Conservation (phyloP, 495 filamentous ascomycete genomes). For the Penicillium macrosclerotiorum region DNA sequence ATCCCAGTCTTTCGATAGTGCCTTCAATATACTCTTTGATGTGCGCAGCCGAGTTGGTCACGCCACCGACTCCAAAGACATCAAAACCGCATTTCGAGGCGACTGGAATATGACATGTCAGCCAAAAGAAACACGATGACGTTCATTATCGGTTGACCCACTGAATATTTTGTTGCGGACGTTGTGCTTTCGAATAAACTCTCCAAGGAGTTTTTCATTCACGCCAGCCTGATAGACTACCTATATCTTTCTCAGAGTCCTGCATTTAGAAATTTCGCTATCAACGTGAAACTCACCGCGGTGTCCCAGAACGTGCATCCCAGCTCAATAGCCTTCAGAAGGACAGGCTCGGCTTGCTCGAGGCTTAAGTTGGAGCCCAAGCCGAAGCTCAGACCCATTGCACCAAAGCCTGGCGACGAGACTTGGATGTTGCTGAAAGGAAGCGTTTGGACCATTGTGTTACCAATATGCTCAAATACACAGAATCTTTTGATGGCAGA, state of each 20-base stretch:
- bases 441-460: conserved; percentile 40
- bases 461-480: not conserved
- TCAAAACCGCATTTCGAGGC: conserved; percentile 49
- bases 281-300: conserved; percentile 29
- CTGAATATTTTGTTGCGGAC: conserved; percentile 48
- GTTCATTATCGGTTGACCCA: conserved; percentile 10
- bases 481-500: not conserved
- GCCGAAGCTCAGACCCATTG: conserved; percentile 45
- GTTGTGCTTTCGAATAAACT: conserved; percentile 54
- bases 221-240: conserved; percentile 48
- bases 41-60: conserved; percentile 49
- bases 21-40: conserved; percentile 53
- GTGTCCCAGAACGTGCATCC: conserved; percentile 56
- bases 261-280: not conserved
- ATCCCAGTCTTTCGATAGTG: conserved; percentile 50
- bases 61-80: conserved; percentile 24
- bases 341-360: conserved; percentile 49
- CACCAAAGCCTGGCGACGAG: conserved; percentile 44
- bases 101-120: conserved; percentile 22
- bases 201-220: conserved; percentile 51
- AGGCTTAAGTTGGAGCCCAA: conserved; percentile 40
- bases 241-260: conserved; percentile 16
- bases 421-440: conserved; percentile 40
- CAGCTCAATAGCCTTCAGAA: conserved; percentile 49
- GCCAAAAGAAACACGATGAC: not conserved